These are phyloP conservation scores for Cenchrus purpureus DNA, from an alignment of 176 grass and related monocot species.

Conservation along the genomic window DNA sequence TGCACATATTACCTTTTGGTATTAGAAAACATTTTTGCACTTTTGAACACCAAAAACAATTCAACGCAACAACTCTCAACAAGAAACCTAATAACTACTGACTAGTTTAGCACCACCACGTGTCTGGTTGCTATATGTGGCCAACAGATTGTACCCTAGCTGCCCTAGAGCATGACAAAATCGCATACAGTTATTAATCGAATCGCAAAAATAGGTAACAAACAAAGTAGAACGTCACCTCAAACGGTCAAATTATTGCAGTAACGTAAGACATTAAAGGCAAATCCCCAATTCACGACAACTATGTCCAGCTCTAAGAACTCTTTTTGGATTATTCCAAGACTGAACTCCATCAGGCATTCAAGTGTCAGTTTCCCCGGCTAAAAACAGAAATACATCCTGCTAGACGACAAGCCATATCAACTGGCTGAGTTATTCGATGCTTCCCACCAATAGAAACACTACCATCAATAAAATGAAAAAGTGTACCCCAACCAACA, in stretches of 20 bases:
- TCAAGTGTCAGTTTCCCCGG: neutral
- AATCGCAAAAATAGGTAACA: conserved; percentile 13
- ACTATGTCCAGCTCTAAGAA: neutral
- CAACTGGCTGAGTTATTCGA: neutral
- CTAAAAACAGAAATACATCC: conserved; percentile 18
- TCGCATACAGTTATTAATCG: neutral
- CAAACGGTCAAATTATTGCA: neutral
- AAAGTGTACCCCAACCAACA: neutral
- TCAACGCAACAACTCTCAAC: neutral
- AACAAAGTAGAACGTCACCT: neutral
- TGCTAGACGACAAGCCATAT: conserved; percentile 13
- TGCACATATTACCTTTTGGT: neutral
- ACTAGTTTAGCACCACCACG: neutral
- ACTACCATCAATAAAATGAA: neutral
- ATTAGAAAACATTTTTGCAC: neutral
- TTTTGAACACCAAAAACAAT: neutral
- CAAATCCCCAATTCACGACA: neutral
- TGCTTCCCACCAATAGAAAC: conserved; percentile 6
- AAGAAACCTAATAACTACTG: neutral
- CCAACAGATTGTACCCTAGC: neutral
- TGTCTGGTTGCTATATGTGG: neutral
- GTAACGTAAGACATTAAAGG: neutral
- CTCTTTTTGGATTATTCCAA: neutral
- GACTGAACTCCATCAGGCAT: neutral
- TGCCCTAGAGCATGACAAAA: neutral